Evolutionary conservation across 805 yeast genomes (phyloP).

Genomic region (Nakazawaea siamensis): DNA sequence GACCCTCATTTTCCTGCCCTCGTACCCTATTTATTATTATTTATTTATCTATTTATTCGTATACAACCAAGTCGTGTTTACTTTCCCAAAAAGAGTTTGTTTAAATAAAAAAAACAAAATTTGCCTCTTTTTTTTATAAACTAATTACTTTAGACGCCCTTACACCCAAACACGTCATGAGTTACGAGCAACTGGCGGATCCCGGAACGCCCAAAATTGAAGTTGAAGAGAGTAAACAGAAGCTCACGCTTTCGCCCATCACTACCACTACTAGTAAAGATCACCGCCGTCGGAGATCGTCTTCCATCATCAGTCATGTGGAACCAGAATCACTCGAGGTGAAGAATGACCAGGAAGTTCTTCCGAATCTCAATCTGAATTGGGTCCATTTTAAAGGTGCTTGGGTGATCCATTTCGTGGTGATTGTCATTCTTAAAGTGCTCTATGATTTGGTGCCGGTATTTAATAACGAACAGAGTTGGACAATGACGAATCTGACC

Average conservation of each 20-base stretch:
- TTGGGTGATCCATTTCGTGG: constrained; percentile 86
- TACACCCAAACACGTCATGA: no score
- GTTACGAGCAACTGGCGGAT: no score
- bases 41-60: constrained; percentile 9
- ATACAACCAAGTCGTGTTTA: no score
- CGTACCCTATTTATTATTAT: constrained; percentile 4
- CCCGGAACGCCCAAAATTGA: no score
- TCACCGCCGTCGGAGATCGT: constrained; percentile 60
- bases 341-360: constrained; percentile 80
- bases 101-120: no score
- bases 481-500: constrained; percentile 90
- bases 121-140: no score
- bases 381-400: constrained; percentile 98
- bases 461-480: constrained; percentile 74
- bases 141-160: no score
- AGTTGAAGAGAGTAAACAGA: constrained; percentile 17
- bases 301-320: constrained; percentile 84
- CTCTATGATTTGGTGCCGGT: constrained; percentile 76
- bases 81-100: no score
- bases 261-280: constrained; percentile 21
- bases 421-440: constrained; percentile 65
- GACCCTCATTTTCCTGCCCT: no score
- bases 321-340: constrained; percentile 91
- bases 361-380: constrained; percentile 86
- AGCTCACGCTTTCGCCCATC: constrained; percentile 25